phyloP scores from a whole-genome alignment of 2,329 filamentous ascomycete genomes.

The Moelleriella libera region DNA sequence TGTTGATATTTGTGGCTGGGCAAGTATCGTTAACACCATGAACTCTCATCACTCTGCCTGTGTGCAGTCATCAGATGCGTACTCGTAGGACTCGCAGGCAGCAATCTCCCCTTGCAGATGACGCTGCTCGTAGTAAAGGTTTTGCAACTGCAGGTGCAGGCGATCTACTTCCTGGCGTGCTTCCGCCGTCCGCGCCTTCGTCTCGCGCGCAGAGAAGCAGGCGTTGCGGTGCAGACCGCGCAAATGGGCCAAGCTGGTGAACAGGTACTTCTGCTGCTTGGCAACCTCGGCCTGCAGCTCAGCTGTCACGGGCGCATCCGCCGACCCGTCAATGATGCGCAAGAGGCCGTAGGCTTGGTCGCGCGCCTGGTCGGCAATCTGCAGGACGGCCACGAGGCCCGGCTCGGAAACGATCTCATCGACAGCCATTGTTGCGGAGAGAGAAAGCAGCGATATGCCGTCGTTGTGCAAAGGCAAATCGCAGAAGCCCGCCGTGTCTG shows the following conservation, averaged over 20 bases:
- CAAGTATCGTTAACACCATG: neutral
- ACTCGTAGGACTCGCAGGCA: slow-evolving; percentile 88
- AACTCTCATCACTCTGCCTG: neutral
- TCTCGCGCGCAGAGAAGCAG: slow-evolving; percentile 67
- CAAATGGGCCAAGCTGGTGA: slow-evolving; percentile 65
- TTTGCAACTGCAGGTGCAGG: slow-evolving; percentile 84
- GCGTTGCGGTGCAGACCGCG: slow-evolving; percentile 74
- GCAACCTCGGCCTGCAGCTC: slow-evolving; percentile 46
- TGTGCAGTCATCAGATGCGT: slow-evolving; percentile 20
- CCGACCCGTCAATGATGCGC: slow-evolving; percentile 32
- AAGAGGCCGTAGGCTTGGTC: slow-evolving; percentile 56
- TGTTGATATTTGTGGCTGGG: slow-evolving; percentile 75
- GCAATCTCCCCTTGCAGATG: slow-evolving; percentile 82
- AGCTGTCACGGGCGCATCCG: slow-evolving; percentile 25
- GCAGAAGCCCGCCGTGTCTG: too few relatives aligned
- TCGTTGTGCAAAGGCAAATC: too few relatives aligned
- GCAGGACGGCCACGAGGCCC: slow-evolving; percentile 51
- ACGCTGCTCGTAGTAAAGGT: slow-evolving; percentile 89
- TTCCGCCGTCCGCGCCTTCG: slow-evolving; percentile 75
- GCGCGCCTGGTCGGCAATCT: slow-evolving; percentile 59
- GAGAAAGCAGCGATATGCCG: too few relatives aligned
- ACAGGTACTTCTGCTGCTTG: slow-evolving; percentile 66
- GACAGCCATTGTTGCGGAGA: slow-evolving; percentile 16
- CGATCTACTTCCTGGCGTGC: slow-evolving; percentile 82
- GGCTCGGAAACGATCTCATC: slow-evolving; percentile 25